Evolutionary conservation across 164 flowering plant species (phyloP).

Genomic region (Liquidambar formosana): DNA sequence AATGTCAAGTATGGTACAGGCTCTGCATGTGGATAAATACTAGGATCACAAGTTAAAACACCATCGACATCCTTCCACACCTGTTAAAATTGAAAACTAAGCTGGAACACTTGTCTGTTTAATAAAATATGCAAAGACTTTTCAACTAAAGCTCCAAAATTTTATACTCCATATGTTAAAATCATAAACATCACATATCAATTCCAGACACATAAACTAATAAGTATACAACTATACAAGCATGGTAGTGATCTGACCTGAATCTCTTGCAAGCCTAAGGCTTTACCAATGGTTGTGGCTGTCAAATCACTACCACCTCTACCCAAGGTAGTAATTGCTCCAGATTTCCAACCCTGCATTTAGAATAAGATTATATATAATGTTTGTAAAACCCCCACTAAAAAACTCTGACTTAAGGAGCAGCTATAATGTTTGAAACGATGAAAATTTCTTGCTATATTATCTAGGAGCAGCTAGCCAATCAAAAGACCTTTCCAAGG

Average conservation of each 20-base stretch:
- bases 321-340: constrained; percentile 90
- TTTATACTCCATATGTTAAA: too few species aligned
- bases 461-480: background rate
- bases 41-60: constrained; percentile 90
- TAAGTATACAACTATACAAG: background rate
- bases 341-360: constrained; percentile 74
- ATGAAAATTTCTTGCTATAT: background rate
- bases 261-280: constrained; percentile 79
- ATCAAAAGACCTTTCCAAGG: constrained; percentile 81
- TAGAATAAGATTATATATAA: constrained; percentile 1
- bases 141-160: too few species aligned
- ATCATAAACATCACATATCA: too few species aligned
- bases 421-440: too few species aligned
- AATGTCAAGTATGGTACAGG: constrained; percentile 86
- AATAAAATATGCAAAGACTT: too few species aligned
- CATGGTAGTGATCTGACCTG: constrained; percentile 45
- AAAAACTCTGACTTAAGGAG: background rate
- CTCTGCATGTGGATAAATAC: constrained; percentile 56
- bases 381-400: background rate
- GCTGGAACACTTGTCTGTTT: too few species aligned
- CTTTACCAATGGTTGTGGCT: constrained; percentile 93
- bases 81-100: constrained; percentile 32
- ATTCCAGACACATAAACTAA: too few species aligned
- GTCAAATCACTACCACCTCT: constrained; percentile 98
- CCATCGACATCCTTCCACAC: constrained; percentile 99